These are phyloP conservation scores for Articulospora tetracladia DNA, from an alignment of 495 filamentous ascomycete species.

Conservation along the genomic window DNA sequence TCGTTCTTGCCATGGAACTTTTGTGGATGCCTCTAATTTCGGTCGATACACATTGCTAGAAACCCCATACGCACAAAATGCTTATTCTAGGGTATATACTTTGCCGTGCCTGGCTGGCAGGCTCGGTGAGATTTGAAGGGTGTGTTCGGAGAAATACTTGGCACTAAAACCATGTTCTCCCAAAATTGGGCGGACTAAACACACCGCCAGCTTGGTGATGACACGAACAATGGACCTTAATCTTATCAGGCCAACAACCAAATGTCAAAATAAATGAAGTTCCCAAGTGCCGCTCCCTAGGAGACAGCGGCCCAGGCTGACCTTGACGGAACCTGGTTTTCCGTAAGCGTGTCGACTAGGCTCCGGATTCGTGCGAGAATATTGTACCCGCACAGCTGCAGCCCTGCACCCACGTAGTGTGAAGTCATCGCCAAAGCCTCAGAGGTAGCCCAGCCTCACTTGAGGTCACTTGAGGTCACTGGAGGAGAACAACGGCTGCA, in stretches of 20 bases:
- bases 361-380: slow-evolving; percentile 1
- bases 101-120: background rate
- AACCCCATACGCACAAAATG: background rate
- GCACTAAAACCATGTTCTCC: background rate
- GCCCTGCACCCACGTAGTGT: background rate
- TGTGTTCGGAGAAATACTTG: background rate
- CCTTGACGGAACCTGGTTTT: slow-evolving; percentile 3
- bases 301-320: background rate
- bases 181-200: too few relatives aligned
- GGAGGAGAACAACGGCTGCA: background rate
- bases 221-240: slow-evolving; percentile 4
- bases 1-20: background rate
- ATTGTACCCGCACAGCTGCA: background rate
- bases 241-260: slow-evolving; percentile 12
- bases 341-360: background rate
- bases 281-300: slow-evolving; percentile 10
- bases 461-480: background rate
- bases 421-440: background rate
- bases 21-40: too few relatives aligned
- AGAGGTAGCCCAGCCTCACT: background rate
- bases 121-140: background rate
- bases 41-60: background rate
- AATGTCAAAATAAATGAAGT: slow-evolving; percentile 15
- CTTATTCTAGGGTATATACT: background rate
- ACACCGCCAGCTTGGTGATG: background rate